Conservation (phyloP, 139 green algal species). For the Tetraselmis chui region DNA sequence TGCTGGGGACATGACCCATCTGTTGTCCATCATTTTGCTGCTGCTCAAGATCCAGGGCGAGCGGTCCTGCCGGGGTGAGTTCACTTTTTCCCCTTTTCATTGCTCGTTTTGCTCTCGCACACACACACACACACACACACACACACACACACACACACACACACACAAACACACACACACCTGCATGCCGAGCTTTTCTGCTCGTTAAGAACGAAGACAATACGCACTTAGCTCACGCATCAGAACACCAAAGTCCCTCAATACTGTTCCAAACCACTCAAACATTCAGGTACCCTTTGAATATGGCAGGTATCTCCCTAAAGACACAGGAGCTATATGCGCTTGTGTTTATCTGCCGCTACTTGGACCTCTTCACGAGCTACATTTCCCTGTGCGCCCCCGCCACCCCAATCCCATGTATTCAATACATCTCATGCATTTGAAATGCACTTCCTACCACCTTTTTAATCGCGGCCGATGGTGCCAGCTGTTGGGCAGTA, state of each 20-base stretch:
- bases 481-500: no score
- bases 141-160: neutral
- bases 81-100: neutral
- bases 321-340: conserved; percentile 97
- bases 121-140: neutral
- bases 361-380: conserved; percentile 92
- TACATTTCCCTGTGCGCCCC: conserved; percentile 83
- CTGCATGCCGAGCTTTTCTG: conserved; percentile 2
- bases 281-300: conserved; percentile 3
- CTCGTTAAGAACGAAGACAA: no score
- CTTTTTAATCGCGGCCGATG: no score
- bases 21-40: conserved; percentile 87
- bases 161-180: no score
- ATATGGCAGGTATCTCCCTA: conserved; percentile 82
- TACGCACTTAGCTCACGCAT: no score
- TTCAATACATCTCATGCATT: no score
- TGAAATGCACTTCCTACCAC: neutral
- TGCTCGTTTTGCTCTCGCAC: neutral
- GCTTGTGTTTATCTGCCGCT: conserved; percentile 91
- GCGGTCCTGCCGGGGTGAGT: conserved; percentile 82
- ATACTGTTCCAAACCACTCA: neutral
- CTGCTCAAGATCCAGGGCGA: conserved; percentile 93
- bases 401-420: neutral
- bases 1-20: conserved; percentile 91
- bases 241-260: neutral